A percentile compares a stretch with the other conserved stretches of the same genome.
phyloP scores from a whole-genome alignment of 2,329 filamentous ascomycete species.

The Acrocalymma vagum region DNA sequence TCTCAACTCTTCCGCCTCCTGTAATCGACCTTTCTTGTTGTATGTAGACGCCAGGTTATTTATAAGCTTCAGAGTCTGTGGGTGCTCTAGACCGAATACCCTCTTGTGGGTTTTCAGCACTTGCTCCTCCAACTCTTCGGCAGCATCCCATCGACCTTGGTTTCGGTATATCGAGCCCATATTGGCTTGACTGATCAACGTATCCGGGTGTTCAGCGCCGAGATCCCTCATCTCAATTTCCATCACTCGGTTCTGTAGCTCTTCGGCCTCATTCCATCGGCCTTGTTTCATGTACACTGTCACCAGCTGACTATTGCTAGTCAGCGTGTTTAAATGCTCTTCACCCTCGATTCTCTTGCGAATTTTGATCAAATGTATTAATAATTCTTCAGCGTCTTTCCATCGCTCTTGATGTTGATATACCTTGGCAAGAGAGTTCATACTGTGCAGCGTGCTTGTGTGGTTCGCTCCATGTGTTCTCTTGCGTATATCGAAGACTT shows the following conservation, averaged over 20 bases:
- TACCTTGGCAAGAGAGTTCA: slow-evolving; percentile 2
- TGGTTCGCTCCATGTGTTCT: slow-evolving; percentile 2
- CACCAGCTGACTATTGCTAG: slow-evolving; percentile 8
- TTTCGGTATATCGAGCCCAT: neutral
- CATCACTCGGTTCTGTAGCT: neutral
- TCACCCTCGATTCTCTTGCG: no score
- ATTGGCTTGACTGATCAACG: neutral
- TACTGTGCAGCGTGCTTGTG: slow-evolving; percentile 1
- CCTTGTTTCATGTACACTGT: neutral
- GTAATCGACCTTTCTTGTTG: neutral
- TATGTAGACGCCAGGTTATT: slow-evolving; percentile 6
- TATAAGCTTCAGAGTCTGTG: slow-evolving; percentile 3
- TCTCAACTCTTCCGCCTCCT: neutral
- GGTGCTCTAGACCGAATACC: slow-evolving; percentile 6
- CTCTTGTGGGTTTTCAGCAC: slow-evolving; percentile 6
- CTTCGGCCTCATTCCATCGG: neutral
- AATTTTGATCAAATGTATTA: no score
- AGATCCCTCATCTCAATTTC: slow-evolving; percentile 1
- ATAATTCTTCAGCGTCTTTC: slow-evolving; percentile 6
- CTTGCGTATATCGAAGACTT: slow-evolving; percentile 1
- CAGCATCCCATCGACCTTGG: slow-evolving; percentile 7
- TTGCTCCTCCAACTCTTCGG: slow-evolving; percentile 4
- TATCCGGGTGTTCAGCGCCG: slow-evolving; percentile 1
- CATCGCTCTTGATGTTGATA: slow-evolving; percentile 6
- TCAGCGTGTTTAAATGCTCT: slow-evolving; percentile 14